Evolutionary conservation across 805 yeast genomes (phyloP).

Genomic region (Suhomyces xylopsoci): DNA sequence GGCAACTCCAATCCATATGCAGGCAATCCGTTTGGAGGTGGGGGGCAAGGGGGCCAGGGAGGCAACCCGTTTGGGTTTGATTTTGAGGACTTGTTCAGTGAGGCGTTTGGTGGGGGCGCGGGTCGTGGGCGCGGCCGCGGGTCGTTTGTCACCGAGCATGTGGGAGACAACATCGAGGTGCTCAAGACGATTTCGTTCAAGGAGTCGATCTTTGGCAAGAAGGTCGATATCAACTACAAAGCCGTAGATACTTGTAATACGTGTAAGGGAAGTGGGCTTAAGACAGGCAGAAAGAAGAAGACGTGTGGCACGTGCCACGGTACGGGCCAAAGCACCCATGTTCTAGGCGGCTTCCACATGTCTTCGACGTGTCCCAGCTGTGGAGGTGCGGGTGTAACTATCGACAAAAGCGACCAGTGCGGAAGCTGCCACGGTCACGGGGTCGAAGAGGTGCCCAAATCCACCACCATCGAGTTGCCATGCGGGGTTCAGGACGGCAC

Average conservation of each 20-base stretch:
- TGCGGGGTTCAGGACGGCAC: constrained; percentile 86
- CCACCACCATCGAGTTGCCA: constrained; percentile 83
- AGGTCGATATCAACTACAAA: constrained; percentile 62
- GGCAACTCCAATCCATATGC: constrained; percentile 50
- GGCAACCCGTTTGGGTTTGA: constrained; percentile 48
- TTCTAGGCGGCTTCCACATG: constrained; percentile 94
- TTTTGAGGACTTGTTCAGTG: constrained; percentile 46
- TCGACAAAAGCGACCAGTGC: constrained; percentile 70
- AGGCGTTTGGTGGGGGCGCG: constrained; percentile 46
- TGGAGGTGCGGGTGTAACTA: constrained; percentile 82
- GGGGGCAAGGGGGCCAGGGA: constrained; percentile 30
- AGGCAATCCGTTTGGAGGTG: constrained; percentile 44
- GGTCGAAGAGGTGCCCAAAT: constrained; percentile 61
- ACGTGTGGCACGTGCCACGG: constrained; percentile 91
- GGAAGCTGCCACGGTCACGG: constrained; percentile 86
- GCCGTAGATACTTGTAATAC: constrained; percentile 74
- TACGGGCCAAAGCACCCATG: constrained; percentile 84
- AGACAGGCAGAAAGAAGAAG: constrained; percentile 65
- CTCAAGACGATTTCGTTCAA: constrained; percentile 71
- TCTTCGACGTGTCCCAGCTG: constrained; percentile 87
- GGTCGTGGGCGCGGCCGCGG: constrained; percentile 39
- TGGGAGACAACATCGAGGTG: constrained; percentile 87
- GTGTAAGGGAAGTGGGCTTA: constrained; percentile 85
- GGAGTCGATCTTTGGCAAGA: constrained; percentile 82
- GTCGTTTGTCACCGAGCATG: constrained; percentile 67